These are phyloP conservation scores for Haberlea rhodopensis DNA, from an alignment of 257 asterid genomes.

Conservation along the genomic window DNA sequence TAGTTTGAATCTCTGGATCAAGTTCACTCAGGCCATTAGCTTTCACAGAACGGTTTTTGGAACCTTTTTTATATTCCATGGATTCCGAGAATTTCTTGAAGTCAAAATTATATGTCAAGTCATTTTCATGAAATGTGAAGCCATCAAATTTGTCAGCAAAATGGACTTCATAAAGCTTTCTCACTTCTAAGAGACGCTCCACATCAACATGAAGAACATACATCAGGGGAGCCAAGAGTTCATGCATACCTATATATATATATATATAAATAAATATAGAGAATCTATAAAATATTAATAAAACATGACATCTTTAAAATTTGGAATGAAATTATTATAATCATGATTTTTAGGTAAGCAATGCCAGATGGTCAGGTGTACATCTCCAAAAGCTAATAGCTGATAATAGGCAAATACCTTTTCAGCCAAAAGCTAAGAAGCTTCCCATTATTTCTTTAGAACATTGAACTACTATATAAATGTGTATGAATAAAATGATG, in stretches of 20 bases:
- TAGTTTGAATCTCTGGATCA: constrained; percentile 62
- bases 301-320: background rate
- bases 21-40: constrained; percentile 48
- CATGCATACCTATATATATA: constrained; percentile 78
- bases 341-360: background rate
- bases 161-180: constrained; percentile 62
- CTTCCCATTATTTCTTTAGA: background rate
- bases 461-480: background rate
- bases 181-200: constrained; percentile 68
- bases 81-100: constrained; percentile 71
- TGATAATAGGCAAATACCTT: constrained; percentile 7
- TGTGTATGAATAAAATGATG: background rate
- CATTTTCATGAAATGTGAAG: constrained; percentile 70
- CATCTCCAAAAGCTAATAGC: constrained; percentile 4
- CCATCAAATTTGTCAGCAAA: constrained; percentile 81
- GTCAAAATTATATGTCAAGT: constrained; percentile 64
- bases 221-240: constrained; percentile 78
- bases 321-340: background rate
- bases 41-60: constrained; percentile 36
- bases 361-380: background rate
- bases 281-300: constrained; percentile 23
- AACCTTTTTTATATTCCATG: constrained; percentile 35
- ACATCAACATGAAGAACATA: constrained; percentile 79
- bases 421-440: background rate
- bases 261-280: constrained; percentile 34